Conservation (phyloP, 768 basidiomycete genomes). For the Serendipita vermifera region DNA sequence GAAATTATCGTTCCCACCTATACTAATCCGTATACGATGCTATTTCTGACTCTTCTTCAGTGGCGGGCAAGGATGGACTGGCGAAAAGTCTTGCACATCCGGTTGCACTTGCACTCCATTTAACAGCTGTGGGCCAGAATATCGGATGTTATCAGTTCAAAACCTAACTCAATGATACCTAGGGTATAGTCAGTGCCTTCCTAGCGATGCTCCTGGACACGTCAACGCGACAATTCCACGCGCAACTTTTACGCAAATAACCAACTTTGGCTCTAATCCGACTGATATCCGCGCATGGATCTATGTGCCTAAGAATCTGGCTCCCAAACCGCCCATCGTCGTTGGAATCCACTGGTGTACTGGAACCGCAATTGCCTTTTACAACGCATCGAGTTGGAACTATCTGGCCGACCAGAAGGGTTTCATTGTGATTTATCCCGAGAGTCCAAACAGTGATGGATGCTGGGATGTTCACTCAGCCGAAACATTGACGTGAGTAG, state of each 20-base stretch:
- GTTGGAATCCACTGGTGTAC: slow-evolving; percentile 37
- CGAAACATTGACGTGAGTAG: neutral
- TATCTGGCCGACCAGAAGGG: slow-evolving; percentile 37
- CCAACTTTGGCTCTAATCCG: slow-evolving; percentile 40
- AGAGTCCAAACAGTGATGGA: slow-evolving; percentile 16
- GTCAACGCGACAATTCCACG: neutral
- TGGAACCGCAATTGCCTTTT: slow-evolving; percentile 41
- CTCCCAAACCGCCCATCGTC: slow-evolving; percentile 32
- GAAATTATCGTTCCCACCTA: neutral
- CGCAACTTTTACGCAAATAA: slow-evolving; percentile 10
- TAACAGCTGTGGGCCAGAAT: no score
- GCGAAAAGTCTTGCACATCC: neutral
- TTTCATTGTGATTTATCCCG: slow-evolving; percentile 40
- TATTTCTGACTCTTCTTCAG: no score
- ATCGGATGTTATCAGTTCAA: no score
- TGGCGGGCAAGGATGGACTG: neutral
- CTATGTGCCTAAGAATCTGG: slow-evolving; percentile 19
- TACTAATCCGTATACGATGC: no score
- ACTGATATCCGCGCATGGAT: slow-evolving; percentile 38
- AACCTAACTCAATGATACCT: neutral
- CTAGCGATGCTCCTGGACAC: neutral
- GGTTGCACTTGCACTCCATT: neutral
- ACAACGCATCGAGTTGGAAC: slow-evolving; percentile 35
- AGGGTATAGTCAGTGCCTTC: neutral
- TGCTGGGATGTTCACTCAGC: slow-evolving; percentile 28